Evolutionary conservation across 108 stramenopile genomes (phyloP), one percentile per base, ranked within the genome.

Genomic region (Fragilariopsis cylindrus): DNA sequence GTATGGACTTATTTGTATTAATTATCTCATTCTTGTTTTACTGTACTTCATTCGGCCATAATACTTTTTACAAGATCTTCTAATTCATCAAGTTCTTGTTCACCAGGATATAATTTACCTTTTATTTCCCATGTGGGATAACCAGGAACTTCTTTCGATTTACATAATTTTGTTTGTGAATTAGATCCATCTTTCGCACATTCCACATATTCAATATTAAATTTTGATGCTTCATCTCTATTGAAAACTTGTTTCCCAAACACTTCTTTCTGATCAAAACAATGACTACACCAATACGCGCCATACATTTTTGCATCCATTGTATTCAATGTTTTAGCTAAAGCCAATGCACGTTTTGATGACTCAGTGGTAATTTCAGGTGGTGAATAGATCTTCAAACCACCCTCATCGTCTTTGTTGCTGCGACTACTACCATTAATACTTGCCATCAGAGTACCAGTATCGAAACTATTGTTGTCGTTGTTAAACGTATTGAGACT

Each of bases 111-210:
- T 54, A 96, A 78, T 69, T 96, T 84, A 3, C 97, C 97, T 46
- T 81, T 84, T 70, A 98, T 98, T 67, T 98, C 97, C 96, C 96
- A 98, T 5, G 97, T 98, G 8, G 97, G 97, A 85, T 96, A 98
- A 43, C 97, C 97, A 11, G 96, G 96, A 6, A 98, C 82, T 52
- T 96, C 78, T 53, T 76, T 79, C 42, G 82, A 84, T 60, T 88
- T 87, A 79, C 96, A 96, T 19, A 93, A 30, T 9, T 80, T 82
- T 46, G 78, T 71, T 81, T 94, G 82, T 49, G 81, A 83, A 43
- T 89, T 70, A 64, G 80, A 62, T 16, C 96, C 94, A 72, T 96
- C 92, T 62, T 84, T 69, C 74, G 87, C 81, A 69, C 97, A 98
- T 81, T 98, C 97, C 12, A 97, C 65, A 74, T 98, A 98, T 40